A percentile compares a stretch with the other conserved stretches of the same genome.
phyloP scores from a whole-genome alignment of 352 stramenopile species.

The Blastocystis sp. region DNA sequence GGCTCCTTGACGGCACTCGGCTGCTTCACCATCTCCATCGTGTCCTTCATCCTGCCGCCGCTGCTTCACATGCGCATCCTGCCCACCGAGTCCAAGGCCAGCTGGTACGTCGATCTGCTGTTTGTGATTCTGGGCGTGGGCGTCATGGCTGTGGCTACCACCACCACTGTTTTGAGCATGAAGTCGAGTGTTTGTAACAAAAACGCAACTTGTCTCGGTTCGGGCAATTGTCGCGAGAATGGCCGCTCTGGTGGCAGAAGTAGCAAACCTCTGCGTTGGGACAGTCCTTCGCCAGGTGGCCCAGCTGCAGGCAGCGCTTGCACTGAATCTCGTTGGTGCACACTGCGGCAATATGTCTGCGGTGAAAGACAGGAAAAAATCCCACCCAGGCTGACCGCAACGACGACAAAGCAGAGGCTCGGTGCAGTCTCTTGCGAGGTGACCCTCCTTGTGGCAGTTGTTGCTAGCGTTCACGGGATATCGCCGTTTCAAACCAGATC shows the following conservation, averaged over 20 bases:
- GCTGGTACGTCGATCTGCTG: slow-evolving; percentile 62
- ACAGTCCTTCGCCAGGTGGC: slow-evolving; percentile 57
- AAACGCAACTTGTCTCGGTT: neutral
- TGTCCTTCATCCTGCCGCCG: slow-evolving; percentile 66
- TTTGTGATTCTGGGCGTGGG: slow-evolving; percentile 62
- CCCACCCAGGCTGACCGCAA: slow-evolving; percentile 24
- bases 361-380: neutral
- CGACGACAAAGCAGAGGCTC: slow-evolving; percentile 8
- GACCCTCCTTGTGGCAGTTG: slow-evolving; percentile 62
- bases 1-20: slow-evolving; percentile 37
- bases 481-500: neutral
- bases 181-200: slow-evolving; percentile 40
- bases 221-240: slow-evolving; percentile 30
- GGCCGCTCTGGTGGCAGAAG: slow-evolving; percentile 49
- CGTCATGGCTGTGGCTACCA: slow-evolving; percentile 47
- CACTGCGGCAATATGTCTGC: slow-evolving; percentile 29
- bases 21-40: slow-evolving; percentile 69
- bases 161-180: slow-evolving; percentile 10
- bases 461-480: neutral
- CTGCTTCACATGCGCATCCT: slow-evolving; percentile 58
- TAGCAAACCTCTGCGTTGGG: slow-evolving; percentile 49
- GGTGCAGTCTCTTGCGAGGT: slow-evolving; percentile 22
- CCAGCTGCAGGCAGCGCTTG: slow-evolving; percentile 25
- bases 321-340: slow-evolving; percentile 27
- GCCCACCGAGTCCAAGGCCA: slow-evolving; percentile 42